Conservation (phyloP, 1,284 basidiomycete genomes). For the Microbotryum saponariae region DNA sequence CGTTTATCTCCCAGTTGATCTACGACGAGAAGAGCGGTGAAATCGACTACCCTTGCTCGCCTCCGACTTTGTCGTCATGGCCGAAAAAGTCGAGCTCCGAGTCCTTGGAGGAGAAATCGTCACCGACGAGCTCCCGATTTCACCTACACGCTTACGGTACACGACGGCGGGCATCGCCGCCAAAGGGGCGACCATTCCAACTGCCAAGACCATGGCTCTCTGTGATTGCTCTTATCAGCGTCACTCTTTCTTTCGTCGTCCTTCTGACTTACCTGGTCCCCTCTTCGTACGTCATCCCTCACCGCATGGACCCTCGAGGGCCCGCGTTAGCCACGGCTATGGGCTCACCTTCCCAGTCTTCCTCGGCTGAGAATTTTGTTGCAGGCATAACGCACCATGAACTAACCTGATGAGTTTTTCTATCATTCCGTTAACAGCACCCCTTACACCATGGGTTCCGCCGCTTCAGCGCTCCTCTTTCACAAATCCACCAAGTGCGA, state of each 20-base stretch:
- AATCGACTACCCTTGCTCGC: constrained; percentile 6
- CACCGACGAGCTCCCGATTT: constrained; percentile 2
- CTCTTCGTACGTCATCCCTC: constrained; percentile 2
- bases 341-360: too few relatives aligned
- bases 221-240: constrained; percentile 5
- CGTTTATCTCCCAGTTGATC: constrained; percentile 7
- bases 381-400: too few relatives aligned
- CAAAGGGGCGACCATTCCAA: constrained; percentile 11
- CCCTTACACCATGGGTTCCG: too few relatives aligned
- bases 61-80: constrained; percentile 29
- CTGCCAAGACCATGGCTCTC: constrained; percentile 24
- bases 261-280: constrained; percentile 23
- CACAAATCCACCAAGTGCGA: constrained; percentile 19
- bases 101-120: constrained; percentile 2
- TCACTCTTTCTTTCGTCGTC: constrained; percentile 16
- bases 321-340: not conserved
- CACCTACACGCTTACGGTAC: not conserved
- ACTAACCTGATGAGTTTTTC: too few relatives aligned
- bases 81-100: constrained; percentile 17
- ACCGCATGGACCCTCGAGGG: too few relatives aligned
- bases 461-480: too few relatives aligned
- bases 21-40: constrained; percentile 28
- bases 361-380: too few relatives aligned
- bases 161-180: not conserved
- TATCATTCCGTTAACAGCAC: too few relatives aligned